A percentile compares a stretch with the other conserved stretches of the same genome.
phyloP scores from a whole-genome alignment of 1,139 yeast species.

The Keqinozyma sinolaborantium region DNA sequence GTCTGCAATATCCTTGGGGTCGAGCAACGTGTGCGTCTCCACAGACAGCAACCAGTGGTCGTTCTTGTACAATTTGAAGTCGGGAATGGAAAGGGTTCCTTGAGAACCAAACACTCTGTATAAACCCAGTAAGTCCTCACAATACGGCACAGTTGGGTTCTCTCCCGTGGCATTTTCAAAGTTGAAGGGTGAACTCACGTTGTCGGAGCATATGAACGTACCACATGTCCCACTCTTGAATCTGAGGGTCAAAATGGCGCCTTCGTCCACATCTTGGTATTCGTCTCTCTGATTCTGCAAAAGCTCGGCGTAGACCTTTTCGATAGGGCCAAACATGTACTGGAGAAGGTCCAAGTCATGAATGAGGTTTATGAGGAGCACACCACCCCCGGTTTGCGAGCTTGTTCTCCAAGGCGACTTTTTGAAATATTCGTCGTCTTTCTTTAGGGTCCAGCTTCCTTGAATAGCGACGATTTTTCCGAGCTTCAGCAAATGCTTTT shows the following conservation, averaged over 20 bases:
- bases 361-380: conserved; percentile 36
- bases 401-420: conserved; percentile 40
- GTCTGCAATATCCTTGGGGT: conserved; percentile 11
- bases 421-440: conserved; percentile 32
- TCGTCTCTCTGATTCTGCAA: conserved; percentile 27
- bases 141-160: conserved; percentile 37
- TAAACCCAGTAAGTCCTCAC: conserved; percentile 30
- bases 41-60: conserved; percentile 20
- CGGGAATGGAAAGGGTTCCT: conserved; percentile 42
- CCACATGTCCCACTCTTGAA: conserved; percentile 39
- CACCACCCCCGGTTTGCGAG: conserved; percentile 34
- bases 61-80: conserved; percentile 26
- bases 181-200: conserved; percentile 39
- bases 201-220: conserved; percentile 40
- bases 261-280: conserved; percentile 34
- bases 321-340: conserved; percentile 38
- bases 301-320: conserved; percentile 36
- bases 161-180: conserved; percentile 44
- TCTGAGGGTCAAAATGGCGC: conserved; percentile 36
- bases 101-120: conserved; percentile 39
- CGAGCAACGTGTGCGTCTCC: conserved; percentile 8
- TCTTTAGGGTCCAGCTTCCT: conserved; percentile 40
- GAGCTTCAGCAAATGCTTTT: conserved; percentile 23
- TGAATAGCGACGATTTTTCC: conserved; percentile 36
- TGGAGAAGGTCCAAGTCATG: conserved; percentile 43